Base-by-base conservation (phyloP, 2,329 filamentous ascomycete species). In the Phialocephala subalpina region DNA sequence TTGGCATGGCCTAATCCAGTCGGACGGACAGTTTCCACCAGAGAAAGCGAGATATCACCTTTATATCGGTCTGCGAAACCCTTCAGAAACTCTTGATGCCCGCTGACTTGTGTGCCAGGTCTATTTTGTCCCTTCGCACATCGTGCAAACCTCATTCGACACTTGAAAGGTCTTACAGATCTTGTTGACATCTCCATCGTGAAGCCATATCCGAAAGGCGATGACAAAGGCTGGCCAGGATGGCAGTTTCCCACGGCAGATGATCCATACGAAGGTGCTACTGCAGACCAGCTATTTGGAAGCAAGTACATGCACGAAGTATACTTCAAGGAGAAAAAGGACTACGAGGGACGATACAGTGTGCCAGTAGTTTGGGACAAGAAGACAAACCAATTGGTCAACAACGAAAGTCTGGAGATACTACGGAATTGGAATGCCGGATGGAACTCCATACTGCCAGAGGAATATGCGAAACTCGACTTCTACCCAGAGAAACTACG, bases 31-130 rank as follows among this genome's bases (percentile, higher is more conserved):
- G 58, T 92, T 91, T 67, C 77, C 87, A 89, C 73, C 88, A 83
- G 94, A 97, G 80, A 92, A 93, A 80, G 92, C 86, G 60, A 87
- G 96, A 63, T 98, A 98, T 78, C 95, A 98, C 80, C 87, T 99
- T 73, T 98, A 92, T 77, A 90, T 90, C 4, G 94, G 90, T 89
- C 8, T 90, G 88, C 78, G 22, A 16, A 53, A 29, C 14, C 12
- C 35, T 14, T 5, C 55, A 14, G 12, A 20, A 8, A 55, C 14
- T 22, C 18, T 25, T 2, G 16, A 22, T 25, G 14, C 52, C n/a
- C 35, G 27, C 47, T 58, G 20, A 61, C 58, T 16, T 56, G 33
- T n/a, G 6, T 18, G 20, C 18, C 40, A 82, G 84, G 87, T 22
- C 81, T 89, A 33, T 90, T 90, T 78, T 74, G 71, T 60, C 71